phyloP scores from a whole-genome alignment of 1,284 basidiomycete species.

The Sporisorium exsertum region DNA sequence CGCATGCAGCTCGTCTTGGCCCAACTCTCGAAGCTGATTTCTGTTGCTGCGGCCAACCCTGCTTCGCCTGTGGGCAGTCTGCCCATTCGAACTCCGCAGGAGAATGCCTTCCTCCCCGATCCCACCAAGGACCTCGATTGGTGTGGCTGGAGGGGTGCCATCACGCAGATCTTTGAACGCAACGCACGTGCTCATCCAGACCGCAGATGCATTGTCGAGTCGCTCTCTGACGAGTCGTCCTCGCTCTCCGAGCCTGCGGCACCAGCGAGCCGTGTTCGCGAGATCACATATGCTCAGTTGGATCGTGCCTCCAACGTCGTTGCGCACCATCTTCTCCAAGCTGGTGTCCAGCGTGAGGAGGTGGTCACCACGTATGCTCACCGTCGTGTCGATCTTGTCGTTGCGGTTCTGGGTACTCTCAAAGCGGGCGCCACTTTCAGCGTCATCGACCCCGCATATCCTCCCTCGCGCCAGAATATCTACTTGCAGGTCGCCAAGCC shows the following conservation, averaged over 20 bases:
- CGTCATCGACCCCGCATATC: slow-evolving; percentile 98
- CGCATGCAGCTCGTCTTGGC: slow-evolving; percentile 85
- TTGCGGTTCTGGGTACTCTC: slow-evolving; percentile 95
- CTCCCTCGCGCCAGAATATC: slow-evolving; percentile 91
- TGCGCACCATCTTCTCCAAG: slow-evolving; percentile 87
- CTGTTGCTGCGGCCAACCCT: slow-evolving; percentile 76
- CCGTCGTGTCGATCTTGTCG: slow-evolving; percentile 93
- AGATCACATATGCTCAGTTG: slow-evolving; percentile 85
- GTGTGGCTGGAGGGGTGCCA: slow-evolving; percentile 97
- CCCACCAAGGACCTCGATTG: slow-evolving; percentile 91
- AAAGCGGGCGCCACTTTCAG: slow-evolving; percentile 98
- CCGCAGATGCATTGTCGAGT: slow-evolving; percentile 71
- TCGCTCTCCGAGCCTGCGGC: slow-evolving; percentile 76
- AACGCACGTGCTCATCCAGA: slow-evolving; percentile 64
- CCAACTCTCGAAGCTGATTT: slow-evolving; percentile 84
- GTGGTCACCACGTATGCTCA: slow-evolving; percentile 99
- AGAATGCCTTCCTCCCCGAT: slow-evolving; percentile 82
- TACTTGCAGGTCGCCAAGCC: slow-evolving; percentile 95
- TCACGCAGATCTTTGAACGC: slow-evolving; percentile 76
- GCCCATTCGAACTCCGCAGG: slow-evolving; percentile 73
- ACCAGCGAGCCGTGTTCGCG: slow-evolving; percentile 73
- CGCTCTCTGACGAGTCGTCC: slow-evolving; percentile 70
- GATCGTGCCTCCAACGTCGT: slow-evolving; percentile 88
- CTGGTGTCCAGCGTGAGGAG: slow-evolving; percentile 90
- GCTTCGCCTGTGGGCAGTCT: slow-evolving; percentile 64